A percentile compares a stretch with the other conserved stretches of the same genome.
Conservation (phyloP, 495 filamentous ascomycete genomes). For the Neurospora intermedia region DNA sequence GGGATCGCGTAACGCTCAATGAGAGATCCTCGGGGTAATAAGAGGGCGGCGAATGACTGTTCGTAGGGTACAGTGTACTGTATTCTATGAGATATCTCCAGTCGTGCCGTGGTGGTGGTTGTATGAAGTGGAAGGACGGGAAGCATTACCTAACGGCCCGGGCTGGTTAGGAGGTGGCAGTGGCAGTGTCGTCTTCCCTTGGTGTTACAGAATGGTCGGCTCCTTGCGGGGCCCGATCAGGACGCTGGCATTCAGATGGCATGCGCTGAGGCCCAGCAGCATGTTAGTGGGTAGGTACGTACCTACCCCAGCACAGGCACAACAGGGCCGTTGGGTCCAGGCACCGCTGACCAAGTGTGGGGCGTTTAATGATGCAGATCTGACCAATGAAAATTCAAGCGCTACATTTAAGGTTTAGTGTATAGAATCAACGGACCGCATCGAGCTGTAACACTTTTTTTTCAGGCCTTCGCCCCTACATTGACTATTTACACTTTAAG, state of each 20-base stretch:
- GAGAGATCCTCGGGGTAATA: background rate
- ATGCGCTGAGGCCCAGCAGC: background rate
- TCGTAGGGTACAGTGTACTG: background rate
- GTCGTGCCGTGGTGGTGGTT: background rate
- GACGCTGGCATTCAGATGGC: background rate
- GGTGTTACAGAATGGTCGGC: conserved; percentile 11
- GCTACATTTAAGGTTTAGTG: background rate
- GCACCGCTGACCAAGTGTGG: background rate
- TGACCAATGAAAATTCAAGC: background rate
- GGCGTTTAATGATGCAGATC: background rate
- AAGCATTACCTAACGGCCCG: background rate
- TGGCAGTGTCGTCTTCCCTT: background rate
- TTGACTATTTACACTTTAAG: background rate
- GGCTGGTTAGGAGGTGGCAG: background rate
- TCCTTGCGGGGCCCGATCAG: conserved; percentile 10
- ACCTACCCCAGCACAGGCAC: background rate
- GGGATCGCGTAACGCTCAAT: background rate
- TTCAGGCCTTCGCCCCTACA: background rate
- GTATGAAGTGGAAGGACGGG: background rate
- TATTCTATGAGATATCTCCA: background rate
- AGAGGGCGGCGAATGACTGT: background rate
- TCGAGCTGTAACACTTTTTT: background rate
- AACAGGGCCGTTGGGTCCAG: background rate
- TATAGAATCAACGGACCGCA: background rate
- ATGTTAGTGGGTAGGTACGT: background rate